A percentile compares a stretch with the other conserved stretches of the same genome.
Conservation (phyloP, 208 protist species). For the Leishmania guyanensis region DNA sequence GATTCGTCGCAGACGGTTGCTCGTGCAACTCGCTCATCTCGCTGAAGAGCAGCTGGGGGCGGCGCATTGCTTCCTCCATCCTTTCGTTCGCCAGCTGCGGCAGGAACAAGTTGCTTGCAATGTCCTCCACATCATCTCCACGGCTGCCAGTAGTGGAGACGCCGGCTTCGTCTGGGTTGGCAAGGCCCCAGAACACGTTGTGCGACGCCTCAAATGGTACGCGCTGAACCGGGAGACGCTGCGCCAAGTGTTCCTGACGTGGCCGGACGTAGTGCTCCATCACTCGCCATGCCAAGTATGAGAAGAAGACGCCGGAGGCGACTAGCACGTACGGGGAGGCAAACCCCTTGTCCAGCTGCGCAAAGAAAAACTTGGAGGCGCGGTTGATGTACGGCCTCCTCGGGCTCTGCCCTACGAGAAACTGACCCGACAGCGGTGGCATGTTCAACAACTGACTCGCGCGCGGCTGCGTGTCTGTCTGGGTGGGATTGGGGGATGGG, state of each 20-base stretch:
- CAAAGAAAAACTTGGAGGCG: conserved; percentile 79
- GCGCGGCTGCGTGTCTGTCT: background rate
- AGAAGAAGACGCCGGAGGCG: conserved; percentile 46
- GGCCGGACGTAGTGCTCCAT: conserved; percentile 59
- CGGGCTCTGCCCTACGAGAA: conserved; percentile 40
- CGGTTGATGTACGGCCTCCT: conserved; percentile 58
- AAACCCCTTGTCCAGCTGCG: conserved; percentile 80
- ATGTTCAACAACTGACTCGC: background rate
- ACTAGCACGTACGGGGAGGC: conserved; percentile 74
- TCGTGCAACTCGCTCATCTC: conserved; percentile 67
- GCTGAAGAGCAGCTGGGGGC: conserved; percentile 74
- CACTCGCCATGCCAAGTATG: conserved; percentile 61
- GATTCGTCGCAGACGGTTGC: conserved; percentile 26
- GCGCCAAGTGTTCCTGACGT: conserved; percentile 46
- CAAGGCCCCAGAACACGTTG: conserved; percentile 81
- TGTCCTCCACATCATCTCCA: conserved; percentile 14
- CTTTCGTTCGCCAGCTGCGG: conserved; percentile 39
- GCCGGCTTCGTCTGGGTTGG: conserved; percentile 5
- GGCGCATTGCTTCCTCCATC: conserved; percentile 65
- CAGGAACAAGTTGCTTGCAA: conserved; percentile 30
- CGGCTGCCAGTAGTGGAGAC: conserved; percentile 5
- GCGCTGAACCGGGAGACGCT: conserved; percentile 44
- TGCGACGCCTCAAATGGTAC: conserved; percentile 72
- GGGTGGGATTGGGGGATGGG: background rate
- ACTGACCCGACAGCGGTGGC: conserved; percentile 19